Base-by-base conservation (phyloP, 106 monocot species). In the Dioscorea alata region DNA sequence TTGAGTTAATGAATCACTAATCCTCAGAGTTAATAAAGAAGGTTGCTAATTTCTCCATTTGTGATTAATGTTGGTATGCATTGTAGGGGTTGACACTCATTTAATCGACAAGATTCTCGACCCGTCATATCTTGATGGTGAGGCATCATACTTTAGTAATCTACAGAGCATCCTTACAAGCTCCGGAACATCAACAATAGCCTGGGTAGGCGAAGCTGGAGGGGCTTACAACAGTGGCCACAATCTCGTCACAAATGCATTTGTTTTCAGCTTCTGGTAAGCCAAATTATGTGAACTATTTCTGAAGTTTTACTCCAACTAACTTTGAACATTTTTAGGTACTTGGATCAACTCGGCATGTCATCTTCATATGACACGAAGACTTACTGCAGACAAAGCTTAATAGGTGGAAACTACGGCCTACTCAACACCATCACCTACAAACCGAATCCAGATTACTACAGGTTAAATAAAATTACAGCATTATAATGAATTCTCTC, bases 131-230 rank as follows among this genome's bases (percentile, higher is more conserved):
- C 96, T 97, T 68, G 82, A 97, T 70, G 72, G 84, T 8, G 78
- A 73, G 22, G 76, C 74, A 10, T 59, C 49, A 33, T 81, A 83
- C 62, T 97, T 97, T 72, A 74, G 75, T 14, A 68, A 67, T 23
- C 89, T 97, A 9, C 84, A 75, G 69, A 57, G 48, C 2, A 75
- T 97, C 65, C 52, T 97, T 9, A 78, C 63, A 52, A 80, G 64
- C 25, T 54, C 76, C 9, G 86, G 80, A 16, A 78, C 87, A 13
- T 65, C 73, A 14, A n/a, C 80, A 0, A 76, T 74, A 23, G 84
- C 94, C n/a, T 94, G 94, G 94, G 94, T 94, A 15, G 87, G 94
- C 16, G 94, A 94, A 52, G 79, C 94, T 4, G 94, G 94, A 54
- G 94, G 94, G 21, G 94, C 90, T n/a, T 94, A 87, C 74, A 94